phyloP scores from a whole-genome alignment of 148 eudicot species.

The Amaranthus palmeri region DNA sequence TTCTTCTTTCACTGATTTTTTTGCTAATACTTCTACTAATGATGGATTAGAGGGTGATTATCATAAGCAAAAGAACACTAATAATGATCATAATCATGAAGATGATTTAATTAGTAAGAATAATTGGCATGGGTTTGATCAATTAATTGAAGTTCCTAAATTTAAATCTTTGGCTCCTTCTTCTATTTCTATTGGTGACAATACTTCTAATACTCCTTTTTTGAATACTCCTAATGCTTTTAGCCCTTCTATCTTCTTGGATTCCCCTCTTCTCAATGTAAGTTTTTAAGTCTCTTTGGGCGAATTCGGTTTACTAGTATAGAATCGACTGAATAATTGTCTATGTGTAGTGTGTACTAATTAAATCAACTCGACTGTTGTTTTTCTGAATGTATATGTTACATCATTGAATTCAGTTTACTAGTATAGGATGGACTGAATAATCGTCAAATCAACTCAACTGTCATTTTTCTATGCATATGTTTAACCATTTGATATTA shows the following conservation, averaged over 20 bases:
- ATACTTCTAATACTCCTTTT: conserved; percentile 39
- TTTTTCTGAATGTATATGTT: no score
- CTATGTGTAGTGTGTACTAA: no score
- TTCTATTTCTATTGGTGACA: conserved; percentile 32
- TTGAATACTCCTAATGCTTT: conserved; percentile 40
- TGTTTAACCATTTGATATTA: no score
- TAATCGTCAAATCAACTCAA: no score
- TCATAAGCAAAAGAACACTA: not conserved
- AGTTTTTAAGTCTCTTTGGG: not conserved
- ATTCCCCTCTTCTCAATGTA: conserved; percentile 59
- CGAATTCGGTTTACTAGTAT: no score
- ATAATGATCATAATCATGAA: not conserved
- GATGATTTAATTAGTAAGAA: not conserved
- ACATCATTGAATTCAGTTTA: no score
- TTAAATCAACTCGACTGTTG: no score
- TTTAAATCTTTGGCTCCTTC: conserved; percentile 56
- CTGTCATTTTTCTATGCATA: no score
- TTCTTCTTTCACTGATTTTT: conserved; percentile 59
- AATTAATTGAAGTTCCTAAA: conserved; percentile 38
- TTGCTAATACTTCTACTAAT: conserved; percentile 16
- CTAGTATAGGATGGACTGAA: no score
- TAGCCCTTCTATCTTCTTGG: conserved; percentile 68
- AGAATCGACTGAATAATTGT: no score
- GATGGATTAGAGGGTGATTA: conserved; percentile 1
- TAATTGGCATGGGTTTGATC: conserved; percentile 26